A percentile compares a stretch with the other conserved stretches of the same genome.
phyloP scores from a whole-genome alignment of 176 grass and related monocot genomes.

The Lolium perenne region DNA sequence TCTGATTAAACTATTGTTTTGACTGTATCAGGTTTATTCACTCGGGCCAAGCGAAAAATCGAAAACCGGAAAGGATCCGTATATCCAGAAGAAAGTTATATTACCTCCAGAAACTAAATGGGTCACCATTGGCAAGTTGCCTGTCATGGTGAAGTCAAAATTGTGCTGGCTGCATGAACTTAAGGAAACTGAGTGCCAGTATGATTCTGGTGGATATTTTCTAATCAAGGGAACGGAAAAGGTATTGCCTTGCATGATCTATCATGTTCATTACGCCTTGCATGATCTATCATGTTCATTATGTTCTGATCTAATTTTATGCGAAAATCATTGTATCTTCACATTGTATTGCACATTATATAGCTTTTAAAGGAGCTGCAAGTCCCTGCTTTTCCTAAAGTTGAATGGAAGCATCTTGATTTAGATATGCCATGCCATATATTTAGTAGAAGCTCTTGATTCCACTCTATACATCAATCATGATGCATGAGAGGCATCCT shows the following conservation, averaged over 20 bases:
- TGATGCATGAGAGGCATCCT: conserved; percentile 20
- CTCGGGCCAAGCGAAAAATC: conserved; percentile 62
- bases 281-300: conserved; percentile 38
- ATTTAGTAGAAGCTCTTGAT: neutral
- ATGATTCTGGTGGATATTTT: conserved; percentile 93
- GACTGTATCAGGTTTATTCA: conserved; percentile 69
- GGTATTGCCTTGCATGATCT: conserved; percentile 53
- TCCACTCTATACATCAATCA: neutral
- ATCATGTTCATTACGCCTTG: conserved; percentile 14
- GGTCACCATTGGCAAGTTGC: conserved; percentile 66
- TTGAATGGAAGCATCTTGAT: neutral
- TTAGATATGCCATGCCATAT: neutral
- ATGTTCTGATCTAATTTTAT: conserved; percentile 17
- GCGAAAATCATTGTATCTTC: conserved; percentile 8
- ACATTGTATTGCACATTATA: conserved; percentile 10
- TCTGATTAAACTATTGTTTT: conserved; percentile 43
- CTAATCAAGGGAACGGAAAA: conserved; percentile 92
- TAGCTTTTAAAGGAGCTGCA: neutral
- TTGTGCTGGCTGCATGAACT: conserved; percentile 73
- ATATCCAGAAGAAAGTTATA: conserved; percentile 53
- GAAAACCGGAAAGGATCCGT: conserved; percentile 55
- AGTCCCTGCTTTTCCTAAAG: conserved; percentile 7
- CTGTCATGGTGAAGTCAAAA: conserved; percentile 83
- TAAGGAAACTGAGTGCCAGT: conserved; percentile 77
- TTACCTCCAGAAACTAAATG: conserved; percentile 54